phyloP scores from a whole-genome alignment of 192 early-diverging fungal genomes.

The Dispira parvispora region DNA sequence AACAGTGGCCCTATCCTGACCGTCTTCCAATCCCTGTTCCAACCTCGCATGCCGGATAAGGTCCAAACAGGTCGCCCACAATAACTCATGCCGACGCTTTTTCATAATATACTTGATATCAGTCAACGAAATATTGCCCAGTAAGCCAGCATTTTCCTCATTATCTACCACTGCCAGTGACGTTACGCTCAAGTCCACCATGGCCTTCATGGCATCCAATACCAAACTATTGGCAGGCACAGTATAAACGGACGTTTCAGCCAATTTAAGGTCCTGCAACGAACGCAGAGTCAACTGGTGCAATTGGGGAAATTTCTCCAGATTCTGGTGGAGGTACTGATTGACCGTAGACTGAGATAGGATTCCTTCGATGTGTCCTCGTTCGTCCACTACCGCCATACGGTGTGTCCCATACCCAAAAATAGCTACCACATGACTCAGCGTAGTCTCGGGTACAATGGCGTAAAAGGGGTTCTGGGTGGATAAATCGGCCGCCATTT shows the following conservation, averaged over 20 bases:
- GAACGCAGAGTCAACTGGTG: constrained; percentile 16
- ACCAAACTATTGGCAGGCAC: constrained; percentile 35
- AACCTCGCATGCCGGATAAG: constrained; percentile 39
- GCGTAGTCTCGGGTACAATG: constrained; percentile 53
- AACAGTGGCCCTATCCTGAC: constrained; percentile 43
- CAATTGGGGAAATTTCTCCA: constrained; percentile 9
- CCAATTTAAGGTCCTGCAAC: constrained; percentile 37
- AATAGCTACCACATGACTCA: constrained; percentile 49
- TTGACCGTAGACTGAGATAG: constrained; percentile 58
- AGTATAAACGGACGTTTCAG: constrained; percentile 31
- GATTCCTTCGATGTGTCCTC: constrained; percentile 48
- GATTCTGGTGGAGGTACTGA: constrained; percentile 48
- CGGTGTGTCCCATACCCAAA: constrained; percentile 65
- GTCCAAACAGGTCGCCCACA: constrained; percentile 40
- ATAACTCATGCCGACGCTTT: constrained; percentile 19
- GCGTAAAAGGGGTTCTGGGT: constrained; percentile 71
- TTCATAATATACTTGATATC: constrained; percentile 27
- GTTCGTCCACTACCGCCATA: constrained; percentile 51
- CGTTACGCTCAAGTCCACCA: constrained; percentile 27
- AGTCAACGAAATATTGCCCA: constrained; percentile 20
- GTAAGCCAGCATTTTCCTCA: constrained; percentile 13
- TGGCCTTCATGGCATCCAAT: constrained; percentile 42
- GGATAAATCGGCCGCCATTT: constrained; percentile 46
- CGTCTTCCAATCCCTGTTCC: constrained; percentile 46
- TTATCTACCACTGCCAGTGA: constrained; percentile 23